Percentiles rank a stretch among this genome's conserved stretches.
Conservation (phyloP, 176 grass and related monocot species). For the Juncus effusus region DNA sequence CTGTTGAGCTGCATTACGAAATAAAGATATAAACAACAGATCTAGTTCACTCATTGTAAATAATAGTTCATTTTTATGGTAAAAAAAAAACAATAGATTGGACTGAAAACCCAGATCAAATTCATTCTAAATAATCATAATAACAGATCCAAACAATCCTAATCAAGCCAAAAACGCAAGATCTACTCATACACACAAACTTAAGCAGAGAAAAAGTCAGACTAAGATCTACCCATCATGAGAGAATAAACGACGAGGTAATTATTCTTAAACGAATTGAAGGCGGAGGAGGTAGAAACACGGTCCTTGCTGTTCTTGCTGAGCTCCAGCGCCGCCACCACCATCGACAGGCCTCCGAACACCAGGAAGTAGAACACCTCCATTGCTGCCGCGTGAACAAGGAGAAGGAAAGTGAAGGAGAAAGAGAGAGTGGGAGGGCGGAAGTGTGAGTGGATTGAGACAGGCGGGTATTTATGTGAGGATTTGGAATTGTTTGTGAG, state of each 20-base stretch:
- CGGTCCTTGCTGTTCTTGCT: slow-evolving; percentile 53
- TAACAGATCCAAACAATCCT: slow-evolving; percentile 1
- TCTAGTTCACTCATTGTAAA: neutral
- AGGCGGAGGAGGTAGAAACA: slow-evolving; percentile 44
- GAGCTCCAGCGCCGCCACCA: slow-evolving; percentile 43
- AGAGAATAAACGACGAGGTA: slow-evolving; percentile 61
- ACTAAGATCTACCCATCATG: slow-evolving; percentile 47
- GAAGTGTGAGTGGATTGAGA: neutral
- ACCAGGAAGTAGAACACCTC: slow-evolving; percentile 60
- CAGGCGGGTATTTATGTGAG: too few relatives aligned
- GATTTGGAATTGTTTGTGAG: too few relatives aligned
- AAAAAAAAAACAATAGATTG: too few relatives aligned
- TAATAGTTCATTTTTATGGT: too few relatives aligned
- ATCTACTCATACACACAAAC: neutral
- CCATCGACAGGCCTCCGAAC: slow-evolving; percentile 33
- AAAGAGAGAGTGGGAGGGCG: neutral
- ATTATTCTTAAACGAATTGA: slow-evolving; percentile 58
- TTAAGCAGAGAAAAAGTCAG: neutral
- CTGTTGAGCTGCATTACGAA: neutral
- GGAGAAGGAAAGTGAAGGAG: neutral
- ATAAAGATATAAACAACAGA: neutral
- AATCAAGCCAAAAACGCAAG: neutral
- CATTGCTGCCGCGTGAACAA: slow-evolving; percentile 14
- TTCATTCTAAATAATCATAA: too few relatives aligned
- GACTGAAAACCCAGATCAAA: too few relatives aligned